Base-by-base conservation (phyloP, 129 eudicot genomes). In the Artemisia annua region DNA sequence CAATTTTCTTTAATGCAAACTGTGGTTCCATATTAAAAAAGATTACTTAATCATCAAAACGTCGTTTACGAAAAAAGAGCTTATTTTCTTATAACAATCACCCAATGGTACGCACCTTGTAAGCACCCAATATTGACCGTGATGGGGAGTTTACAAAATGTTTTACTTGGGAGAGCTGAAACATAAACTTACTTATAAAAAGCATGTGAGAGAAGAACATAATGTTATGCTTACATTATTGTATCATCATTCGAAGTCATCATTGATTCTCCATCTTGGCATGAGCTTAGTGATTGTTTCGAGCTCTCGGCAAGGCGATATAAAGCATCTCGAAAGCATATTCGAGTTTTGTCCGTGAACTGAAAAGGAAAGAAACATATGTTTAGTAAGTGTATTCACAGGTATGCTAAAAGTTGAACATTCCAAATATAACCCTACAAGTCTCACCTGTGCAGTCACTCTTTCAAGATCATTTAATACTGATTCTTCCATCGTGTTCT, bases 221-320 rank as follows among this genome's bases (percentile, higher is more conserved):
- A 51, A 48, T 35, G 44, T 24, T 20, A 75, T 15, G 55, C 17
- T 69, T 80, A 87, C 93, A 87, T 87, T 9, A 48, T 11, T 46
- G 73, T 51, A 55, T 73, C 80, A 32, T 77, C 83, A 67, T 48
- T 30, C 50, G 77, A 62, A 53, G 63, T 78, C 78, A 73, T 55
- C 56, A 56, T 59, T 20, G 78, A 12, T 15, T 72, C 87, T 63
- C 71, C 83, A 49, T 66, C 79, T 51, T 73, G 85, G 72, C 28
- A 67, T 20, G 75, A 17, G 43, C 58, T 65, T 24, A 52, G 18
- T 35, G 79, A 67, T 39, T 81, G 80, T 78, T 81, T 83, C 5
- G 97, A 90, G 80, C 82, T 85, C 69, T 83, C 82, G 15, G 97
- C 97, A 72, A 90, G 94, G 69, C 97, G 94, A 64, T 90, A 90